phyloP scores from a whole-genome alignment of 257 asterid species.

The Salvia hispanica region DNA sequence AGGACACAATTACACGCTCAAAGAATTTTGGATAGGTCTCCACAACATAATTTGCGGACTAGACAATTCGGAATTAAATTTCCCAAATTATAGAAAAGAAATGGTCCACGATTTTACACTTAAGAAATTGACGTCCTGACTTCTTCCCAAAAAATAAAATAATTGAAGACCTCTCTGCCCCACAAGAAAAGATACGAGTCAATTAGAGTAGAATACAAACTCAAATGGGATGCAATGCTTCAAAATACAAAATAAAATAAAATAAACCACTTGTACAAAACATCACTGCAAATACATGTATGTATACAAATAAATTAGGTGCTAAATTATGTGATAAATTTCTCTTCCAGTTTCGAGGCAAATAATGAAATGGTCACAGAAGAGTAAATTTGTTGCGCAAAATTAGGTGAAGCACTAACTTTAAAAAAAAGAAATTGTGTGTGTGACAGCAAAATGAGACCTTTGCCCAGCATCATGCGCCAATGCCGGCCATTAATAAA shows the following conservation, averaged over 20 bases:
- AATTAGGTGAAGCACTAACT: background rate
- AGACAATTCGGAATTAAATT: background rate
- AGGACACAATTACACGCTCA: background rate
- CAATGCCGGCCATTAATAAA: constrained; percentile 46
- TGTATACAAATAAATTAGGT: background rate
- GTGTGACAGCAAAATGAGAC: constrained; percentile 17
- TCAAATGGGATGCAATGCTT: constrained; percentile 4
- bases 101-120: background rate
- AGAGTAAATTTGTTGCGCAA: background rate
- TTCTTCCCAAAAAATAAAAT: background rate
- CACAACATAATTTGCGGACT: background rate
- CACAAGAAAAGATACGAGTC: constrained; percentile 17
- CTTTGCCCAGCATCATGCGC: constrained; percentile 37
- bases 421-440: constrained; percentile 5
- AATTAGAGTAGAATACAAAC: background rate
- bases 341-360: too few species aligned
- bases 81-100: background rate
- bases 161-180: background rate
- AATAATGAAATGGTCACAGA: too few species aligned
- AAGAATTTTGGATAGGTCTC: background rate
- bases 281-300: background rate
- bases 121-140: background rate
- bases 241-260: background rate
- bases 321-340: background rate
- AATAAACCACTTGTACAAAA: background rate